Evolutionary conservation across 2,329 filamentous ascomycete genomes (phyloP), one percentile per base, ranked within the genome.

Genomic region (Clonostachys solani): DNA sequence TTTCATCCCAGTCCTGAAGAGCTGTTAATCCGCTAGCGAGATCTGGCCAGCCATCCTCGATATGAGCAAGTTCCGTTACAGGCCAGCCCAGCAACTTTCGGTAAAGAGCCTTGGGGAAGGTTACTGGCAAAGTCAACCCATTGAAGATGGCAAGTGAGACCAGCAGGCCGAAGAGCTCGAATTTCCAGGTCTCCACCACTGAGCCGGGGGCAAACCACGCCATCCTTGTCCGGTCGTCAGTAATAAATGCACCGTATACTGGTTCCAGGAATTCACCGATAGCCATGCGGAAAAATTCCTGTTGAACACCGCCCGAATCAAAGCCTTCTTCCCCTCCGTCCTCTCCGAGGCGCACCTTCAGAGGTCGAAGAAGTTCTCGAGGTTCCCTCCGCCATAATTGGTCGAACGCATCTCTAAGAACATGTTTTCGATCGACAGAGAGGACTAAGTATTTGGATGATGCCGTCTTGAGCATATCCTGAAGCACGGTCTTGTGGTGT

Each of bases 271-370:
- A 88, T 59, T 95, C 86, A 1, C 82, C 81, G 55, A 96, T 84
- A 16, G 89, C 83, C 29, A 96, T 69, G 15, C 90, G 83, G 69
- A 99, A 97, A 62, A 96, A 97, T 53, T 99, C 94, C 62, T 96
- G 92, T 57, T 96, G 92, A 2, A 99, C 92, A 52, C 94, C 94
- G 40, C 94, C 94, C 43, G 92, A 90, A 63, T 99, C 94, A 34
- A 95, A 82, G 0, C 94, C 94, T 62, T 95, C 85, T 64, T 97
- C 94, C 33, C 90, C 89, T 46, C 77, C 75, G 34, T 89, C 84
- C 60, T 90, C 86, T 5, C 91, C 91, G 48, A 97, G 80, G 44
- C 89, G 85, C 9, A 99, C 86, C 58, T 96, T 96, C 34, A 99
- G 69, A 1, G 94, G 94, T 23, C 90, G 82, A 58, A 92, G 72